These are phyloP conservation scores for Beauveria sp. DNA, from an alignment of 2,329 filamentous ascomycete species.

Conservation along the genomic window DNA sequence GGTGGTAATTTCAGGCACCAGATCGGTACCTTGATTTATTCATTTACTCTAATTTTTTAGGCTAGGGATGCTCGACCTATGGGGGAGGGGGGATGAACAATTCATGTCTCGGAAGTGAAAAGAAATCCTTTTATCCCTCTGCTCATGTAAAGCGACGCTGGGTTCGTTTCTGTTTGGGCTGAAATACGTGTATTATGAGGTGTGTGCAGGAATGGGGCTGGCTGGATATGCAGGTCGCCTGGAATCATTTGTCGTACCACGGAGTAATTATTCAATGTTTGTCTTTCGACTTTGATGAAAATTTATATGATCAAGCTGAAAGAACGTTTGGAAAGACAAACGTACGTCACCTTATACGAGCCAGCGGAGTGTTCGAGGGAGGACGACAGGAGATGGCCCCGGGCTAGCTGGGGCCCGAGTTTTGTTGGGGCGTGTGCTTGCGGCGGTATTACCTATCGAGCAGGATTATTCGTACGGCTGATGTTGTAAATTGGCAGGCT, in stretches of 20 bases:
- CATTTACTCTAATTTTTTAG: background rate
- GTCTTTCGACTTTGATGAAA: background rate
- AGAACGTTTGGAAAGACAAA: background rate
- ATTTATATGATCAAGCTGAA: background rate
- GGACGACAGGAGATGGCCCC: background rate
- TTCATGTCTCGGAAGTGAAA: background rate
- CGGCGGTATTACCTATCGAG: background rate
- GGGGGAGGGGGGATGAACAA: too few species aligned
- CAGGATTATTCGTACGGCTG: background rate
- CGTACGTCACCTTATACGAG: too few species aligned
- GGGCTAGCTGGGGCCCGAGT: background rate
- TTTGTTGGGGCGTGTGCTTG: background rate
- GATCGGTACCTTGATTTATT: background rate
- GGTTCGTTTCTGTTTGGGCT: background rate
- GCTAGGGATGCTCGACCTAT: background rate
- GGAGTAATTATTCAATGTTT: background rate
- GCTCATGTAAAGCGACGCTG: too few species aligned
- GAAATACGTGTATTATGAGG: background rate
- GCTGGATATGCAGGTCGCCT: background rate
- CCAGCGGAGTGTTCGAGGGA: too few species aligned
- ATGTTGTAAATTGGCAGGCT: too few species aligned
- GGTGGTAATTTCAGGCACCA: slow-evolving; percentile 3
- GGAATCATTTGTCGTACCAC: too few species aligned
- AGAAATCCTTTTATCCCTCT: background rate
- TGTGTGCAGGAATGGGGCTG: background rate